Evolutionary conservation across 768 basidiomycete genomes (phyloP).

Genomic region (Atractiella rhizophila): DNA sequence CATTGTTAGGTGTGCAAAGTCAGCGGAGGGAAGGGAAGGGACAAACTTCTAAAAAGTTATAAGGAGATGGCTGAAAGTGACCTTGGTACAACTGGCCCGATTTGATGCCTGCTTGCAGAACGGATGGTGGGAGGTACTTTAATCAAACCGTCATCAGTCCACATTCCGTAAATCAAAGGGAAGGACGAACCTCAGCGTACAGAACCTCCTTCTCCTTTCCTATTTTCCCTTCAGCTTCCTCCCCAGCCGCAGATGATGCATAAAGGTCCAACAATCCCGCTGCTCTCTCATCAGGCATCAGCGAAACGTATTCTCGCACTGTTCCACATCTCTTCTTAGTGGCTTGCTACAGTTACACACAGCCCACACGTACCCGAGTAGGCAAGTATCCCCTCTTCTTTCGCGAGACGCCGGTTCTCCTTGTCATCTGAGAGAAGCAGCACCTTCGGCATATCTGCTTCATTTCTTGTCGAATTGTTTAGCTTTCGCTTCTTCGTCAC

Average conservation of each 20-base stretch:
- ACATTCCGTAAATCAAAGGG: conserved; percentile 5
- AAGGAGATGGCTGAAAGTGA: conserved; percentile 78
- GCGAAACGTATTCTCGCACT: conserved; percentile 64
- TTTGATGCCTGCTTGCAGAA: conserved; percentile 57
- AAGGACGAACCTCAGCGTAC: conserved; percentile 36
- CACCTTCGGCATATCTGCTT: conserved; percentile 27
- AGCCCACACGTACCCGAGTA: conserved; percentile 32
- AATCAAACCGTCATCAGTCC: background rate
- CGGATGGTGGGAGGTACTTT: conserved; percentile 53
- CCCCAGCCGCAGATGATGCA: conserved; percentile 38
- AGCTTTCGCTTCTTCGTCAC: background rate
- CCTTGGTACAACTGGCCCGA: conserved; percentile 66
- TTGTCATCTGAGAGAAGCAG: conserved; percentile 53
- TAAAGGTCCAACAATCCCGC: conserved; percentile 55
- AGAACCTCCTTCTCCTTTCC: conserved; percentile 31
- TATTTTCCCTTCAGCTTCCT: conserved; percentile 17
- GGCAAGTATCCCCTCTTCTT: conserved; percentile 34
- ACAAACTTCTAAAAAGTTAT: conserved; percentile 71
- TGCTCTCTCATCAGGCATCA: conserved; percentile 31
- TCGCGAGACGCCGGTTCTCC: conserved; percentile 53
- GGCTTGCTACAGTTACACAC: background rate
- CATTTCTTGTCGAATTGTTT: conserved; percentile 28
- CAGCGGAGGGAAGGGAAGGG: background rate
- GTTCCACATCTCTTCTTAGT: background rate
- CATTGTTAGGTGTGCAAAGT: too few species aligned